Base-by-base conservation (phyloP, 305 asterid genomes). In the Fraxinus xanthoxyloides region DNA sequence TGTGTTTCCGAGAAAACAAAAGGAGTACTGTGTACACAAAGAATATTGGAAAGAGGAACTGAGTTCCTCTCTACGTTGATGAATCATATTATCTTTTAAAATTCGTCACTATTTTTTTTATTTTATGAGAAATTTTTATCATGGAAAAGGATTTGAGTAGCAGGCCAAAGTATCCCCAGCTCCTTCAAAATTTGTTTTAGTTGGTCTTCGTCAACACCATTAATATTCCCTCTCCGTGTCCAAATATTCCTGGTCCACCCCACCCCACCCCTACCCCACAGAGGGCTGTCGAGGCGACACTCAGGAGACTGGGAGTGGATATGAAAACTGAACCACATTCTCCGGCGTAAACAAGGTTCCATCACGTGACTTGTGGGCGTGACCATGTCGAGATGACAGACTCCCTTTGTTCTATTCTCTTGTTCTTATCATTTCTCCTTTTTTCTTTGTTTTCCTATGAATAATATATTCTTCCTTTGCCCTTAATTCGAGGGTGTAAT, bases 201-300 rank as follows among this genome's bases (percentile, higher is more conserved):
- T 56, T 72, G 79, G 70, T 82, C 12, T 59, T 46, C 69, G 75
- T 70, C 69, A 70, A 81, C 89, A 85, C 69, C 40, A 79, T 92
- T 91, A 88, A 86, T 90, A 92, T 90, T 92, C 93, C 91, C 94
- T 90, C 94, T 86, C 90, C 94, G 87, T 88, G 94, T 92, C 92
- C 84, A 85, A 86, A 81, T 90, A 92, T 88, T 90, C 92, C 86
- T 80, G 84, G 26, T 82, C 82, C 65, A 26, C 65, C 56, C 43
- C 17, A 21, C 75, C 34, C 73, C 81, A 3, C 3, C 61, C 23
- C 61, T 5, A 51, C 19, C 59, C 51, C 51, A 23, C 34, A 75
- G 24, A 54, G 65, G 38, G 74, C 19, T 36, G 40, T 31, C 75
- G 80, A 82, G 83, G 87, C 88, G 85, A 83, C 24, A 85, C 56